Evolutionary conservation across 106 monocot species (phyloP).

Genomic region (Dendrobium huoshanense): DNA sequence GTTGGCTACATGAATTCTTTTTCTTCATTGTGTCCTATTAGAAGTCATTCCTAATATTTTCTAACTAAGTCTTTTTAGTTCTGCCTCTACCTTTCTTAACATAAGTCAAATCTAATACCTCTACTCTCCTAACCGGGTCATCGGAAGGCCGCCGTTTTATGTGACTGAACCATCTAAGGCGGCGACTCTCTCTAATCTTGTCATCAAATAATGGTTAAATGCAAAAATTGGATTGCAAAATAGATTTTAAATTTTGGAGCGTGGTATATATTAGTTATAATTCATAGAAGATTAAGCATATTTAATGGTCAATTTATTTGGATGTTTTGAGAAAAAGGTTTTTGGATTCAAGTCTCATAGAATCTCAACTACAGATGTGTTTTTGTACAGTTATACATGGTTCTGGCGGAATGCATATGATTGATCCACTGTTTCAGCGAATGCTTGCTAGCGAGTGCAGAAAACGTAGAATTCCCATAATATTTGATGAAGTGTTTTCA

Average conservation of each 20-base stretch:
- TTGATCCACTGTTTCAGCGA: slow-evolving; percentile 96
- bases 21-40: no score
- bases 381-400: slow-evolving; percentile 81
- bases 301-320: not conserved
- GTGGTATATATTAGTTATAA: not conserved
- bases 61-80: no score
- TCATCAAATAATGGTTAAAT: not conserved
- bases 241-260: not conserved
- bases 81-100: no score
- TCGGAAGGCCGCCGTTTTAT: no score
- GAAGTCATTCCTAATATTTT: no score
- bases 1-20: no score
- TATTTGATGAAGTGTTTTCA: slow-evolving; percentile 98
- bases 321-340: not conserved
- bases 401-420: slow-evolving; percentile 93
- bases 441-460: slow-evolving; percentile 68
- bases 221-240: not conserved
- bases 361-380: not conserved
- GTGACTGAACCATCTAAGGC: no score
- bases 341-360: not conserved
- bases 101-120: no score
- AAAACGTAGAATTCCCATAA: slow-evolving; percentile 67
- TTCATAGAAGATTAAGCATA: not conserved
- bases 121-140: no score
- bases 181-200: no score